phyloP scores from a whole-genome alignment of 2,329 filamentous ascomycete species.

The Aspergillus texensis region DNA sequence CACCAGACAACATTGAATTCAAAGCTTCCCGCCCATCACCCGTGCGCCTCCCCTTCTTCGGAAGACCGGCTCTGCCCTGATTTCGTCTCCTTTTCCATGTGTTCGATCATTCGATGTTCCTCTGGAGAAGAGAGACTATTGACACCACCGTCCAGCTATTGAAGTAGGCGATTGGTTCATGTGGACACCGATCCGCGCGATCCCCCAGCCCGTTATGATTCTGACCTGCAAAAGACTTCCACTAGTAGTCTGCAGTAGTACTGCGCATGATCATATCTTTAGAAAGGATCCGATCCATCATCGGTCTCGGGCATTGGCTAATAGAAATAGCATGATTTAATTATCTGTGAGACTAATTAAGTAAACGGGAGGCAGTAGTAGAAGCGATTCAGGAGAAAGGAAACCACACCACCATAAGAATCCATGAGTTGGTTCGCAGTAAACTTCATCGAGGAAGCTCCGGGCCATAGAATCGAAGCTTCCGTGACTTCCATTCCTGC shows the following conservation, averaged over 20 bases:
- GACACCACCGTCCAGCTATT: slow-evolving; percentile 21
- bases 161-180: slow-evolving; percentile 18
- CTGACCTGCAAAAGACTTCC: neutral
- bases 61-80: neutral
- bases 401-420: neutral
- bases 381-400: neutral
- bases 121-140: slow-evolving; percentile 17
- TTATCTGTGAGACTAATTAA: neutral
- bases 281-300: neutral
- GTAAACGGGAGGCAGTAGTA: neutral
- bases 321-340: slow-evolving; percentile 3
- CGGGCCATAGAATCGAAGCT: slow-evolving; percentile 9
- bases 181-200: slow-evolving; percentile 16
- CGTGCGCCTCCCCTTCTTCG: slow-evolving; percentile 7
- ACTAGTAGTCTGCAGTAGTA: neutral
- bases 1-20: slow-evolving; percentile 7
- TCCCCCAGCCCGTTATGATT: slow-evolving; percentile 1
- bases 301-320: neutral
- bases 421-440: neutral
- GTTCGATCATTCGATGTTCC: neutral
- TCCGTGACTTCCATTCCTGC: slow-evolving; percentile 14
- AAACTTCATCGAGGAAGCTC: slow-evolving; percentile 11
- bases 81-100: slow-evolving; percentile 1
- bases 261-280: neutral
- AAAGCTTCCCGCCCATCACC: slow-evolving; percentile 28